These are phyloP conservation scores for Acmispon strigosus DNA, from an alignment of 306 rosid genomes.

Conservation along the genomic window DNA sequence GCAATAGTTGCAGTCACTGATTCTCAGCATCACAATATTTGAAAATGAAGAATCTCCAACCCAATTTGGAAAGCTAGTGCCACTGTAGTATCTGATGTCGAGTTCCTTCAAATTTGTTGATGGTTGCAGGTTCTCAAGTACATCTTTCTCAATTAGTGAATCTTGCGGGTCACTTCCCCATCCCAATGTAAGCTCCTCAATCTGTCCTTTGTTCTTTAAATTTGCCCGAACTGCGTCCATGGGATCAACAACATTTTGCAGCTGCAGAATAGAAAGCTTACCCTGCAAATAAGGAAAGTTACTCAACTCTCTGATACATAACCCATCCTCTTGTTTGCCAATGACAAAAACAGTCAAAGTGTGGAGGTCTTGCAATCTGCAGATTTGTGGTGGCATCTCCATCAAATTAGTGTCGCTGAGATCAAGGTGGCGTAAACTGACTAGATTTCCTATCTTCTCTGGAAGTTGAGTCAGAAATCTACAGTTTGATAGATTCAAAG, in stretches of 20 bases:
- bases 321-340: not conserved
- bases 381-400: not conserved
- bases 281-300: not conserved
- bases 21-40: too few species aligned
- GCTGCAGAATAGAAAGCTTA: not conserved
- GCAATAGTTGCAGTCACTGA: too few species aligned
- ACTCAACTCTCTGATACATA: not conserved
- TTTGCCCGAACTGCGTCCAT: not conserved
- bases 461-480: not conserved
- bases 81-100: not conserved
- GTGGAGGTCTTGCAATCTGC: not conserved
- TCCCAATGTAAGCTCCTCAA: not conserved
- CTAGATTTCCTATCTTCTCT: not conserved
- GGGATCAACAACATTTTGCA: not conserved
- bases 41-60: too few species aligned
- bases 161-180: not conserved
- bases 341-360: not conserved
- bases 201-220: not conserved
- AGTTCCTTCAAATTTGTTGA: not conserved
- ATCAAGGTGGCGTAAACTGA: not conserved
- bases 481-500: not conserved
- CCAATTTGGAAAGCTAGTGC: too few species aligned
- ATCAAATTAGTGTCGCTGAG: rapidly evolving
- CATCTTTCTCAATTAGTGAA: not conserved
- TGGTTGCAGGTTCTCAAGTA: not conserved